Evolutionary conservation across 2,329 filamentous ascomycete species (phyloP), one percentile per base, ranked within the genome.

Genomic region (Dothiorella sarmentorum): DNA sequence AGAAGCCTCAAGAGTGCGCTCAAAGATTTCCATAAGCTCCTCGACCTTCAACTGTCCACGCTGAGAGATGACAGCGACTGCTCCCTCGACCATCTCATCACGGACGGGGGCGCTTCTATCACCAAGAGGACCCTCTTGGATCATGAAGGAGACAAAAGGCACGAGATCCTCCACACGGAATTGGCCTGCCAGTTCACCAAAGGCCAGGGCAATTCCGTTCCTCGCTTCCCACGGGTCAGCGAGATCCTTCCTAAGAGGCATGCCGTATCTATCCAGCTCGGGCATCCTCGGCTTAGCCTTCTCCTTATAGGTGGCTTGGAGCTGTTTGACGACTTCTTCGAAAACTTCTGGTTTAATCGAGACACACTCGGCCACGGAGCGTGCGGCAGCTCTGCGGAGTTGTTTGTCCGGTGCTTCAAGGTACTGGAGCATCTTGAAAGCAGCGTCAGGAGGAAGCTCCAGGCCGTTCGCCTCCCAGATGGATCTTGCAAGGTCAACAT

Each of bases 381-480:
- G 85, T 37, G 94, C 89, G 51, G 93, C 89, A 59, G 93, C 89
- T 63, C 90, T 84, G 56, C 94, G 85, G 24, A 97, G 84, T 68
- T 95, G 91, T 18, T 82, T 82, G 66, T 97, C 93, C 64, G 85
- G 83, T 64, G 85, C 90, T 64, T 90, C 84, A 10, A 97, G 78
- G 69, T 96, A 97, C 0, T 86, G 85, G 49, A 96, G 76, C 68
- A 92, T 86, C 65, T 81, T 83, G 59, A 80, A 71, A 7, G 89
- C 85, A 7, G 89, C 82, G 6, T 87, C 80, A 18, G 83, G 76
- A 1, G 84, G 82, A 11, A 93, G 76, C 61, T 87, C 77, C 61
- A 97, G 88, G 7, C 85, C 88, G 69, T 93, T 96, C 68, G 97
- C 94, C 68, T 96, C 91, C 94, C 94, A 99, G 33, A 99, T 96